Percentiles rank a stretch among this genome's conserved stretches.
These are phyloP conservation scores for Simplicillium sp. DNA, from an alignment of 2,329 filamentous ascomycete species.

Conservation along the genomic window DNA sequence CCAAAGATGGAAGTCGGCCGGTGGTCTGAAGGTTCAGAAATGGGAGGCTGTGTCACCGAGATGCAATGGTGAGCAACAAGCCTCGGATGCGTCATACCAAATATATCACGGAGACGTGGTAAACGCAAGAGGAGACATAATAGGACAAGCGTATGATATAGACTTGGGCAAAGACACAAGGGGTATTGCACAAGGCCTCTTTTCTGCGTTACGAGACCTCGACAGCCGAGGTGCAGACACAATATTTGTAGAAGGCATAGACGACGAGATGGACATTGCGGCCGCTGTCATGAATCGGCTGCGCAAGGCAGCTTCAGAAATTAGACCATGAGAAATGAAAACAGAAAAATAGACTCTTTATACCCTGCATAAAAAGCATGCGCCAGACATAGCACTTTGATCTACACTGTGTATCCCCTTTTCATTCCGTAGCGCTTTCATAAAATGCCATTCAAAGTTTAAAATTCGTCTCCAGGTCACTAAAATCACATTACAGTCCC, in stretches of 20 bases:
- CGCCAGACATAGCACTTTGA: background rate
- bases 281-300: slow-evolving; percentile 81
- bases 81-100: slow-evolving; percentile 23
- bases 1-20: slow-evolving; percentile 37
- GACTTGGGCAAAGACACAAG: slow-evolving; percentile 60
- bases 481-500: slow-evolving; percentile 45
- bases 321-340: slow-evolving; percentile 34
- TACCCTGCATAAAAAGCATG: slow-evolving; percentile 8
- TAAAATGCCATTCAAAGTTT: background rate
- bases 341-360: slow-evolving; percentile 16
- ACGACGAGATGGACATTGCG: slow-evolving; percentile 70
- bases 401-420: slow-evolving; percentile 9
- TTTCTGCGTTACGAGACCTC: slow-evolving; percentile 76
- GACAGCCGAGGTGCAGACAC: slow-evolving; percentile 70
- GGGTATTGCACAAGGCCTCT: slow-evolving; percentile 76
- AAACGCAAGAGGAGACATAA: slow-evolving; percentile 17
- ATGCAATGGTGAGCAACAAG: slow-evolving; percentile 9
- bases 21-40: slow-evolving; percentile 23
- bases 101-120: slow-evolving; percentile 31
- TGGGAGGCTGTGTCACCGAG: slow-evolving; percentile 12
- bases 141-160: slow-evolving; percentile 54
- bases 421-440: slow-evolving; percentile 2
- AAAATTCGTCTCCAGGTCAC: background rate
- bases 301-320: slow-evolving; percentile 63
- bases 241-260: slow-evolving; percentile 86